Base-by-base conservation (phyloP, 345 rosid species). In the Eucalyptus cloeziana region DNA sequence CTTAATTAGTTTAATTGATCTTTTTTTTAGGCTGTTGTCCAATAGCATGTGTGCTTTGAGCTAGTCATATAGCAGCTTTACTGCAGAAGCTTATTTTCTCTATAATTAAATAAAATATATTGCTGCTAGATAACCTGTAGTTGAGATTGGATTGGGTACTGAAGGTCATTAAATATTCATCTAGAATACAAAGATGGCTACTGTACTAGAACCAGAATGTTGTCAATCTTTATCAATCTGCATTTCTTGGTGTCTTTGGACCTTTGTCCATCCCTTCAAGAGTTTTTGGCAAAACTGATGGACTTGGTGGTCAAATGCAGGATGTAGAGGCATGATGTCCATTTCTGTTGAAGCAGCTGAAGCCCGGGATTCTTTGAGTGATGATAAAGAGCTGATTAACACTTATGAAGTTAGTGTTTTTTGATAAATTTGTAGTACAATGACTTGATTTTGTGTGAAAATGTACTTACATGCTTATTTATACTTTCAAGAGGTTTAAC, bases 261-360 rank as follows among this genome's bases (percentile, higher is more conserved):
- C 80, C 8, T 86, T 86, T 87, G 80, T 37, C 83, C 47, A 37
- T 88, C 33, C 37, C 88, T 76, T 88, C 87, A 49, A 86, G 86
- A 54, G 54, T 62, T 86, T 86, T 47, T 54, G 80, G 83, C 85
- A 45, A n/a, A 22, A 86, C 25, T 86, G 50, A 51, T 50, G 90
- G 54, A 88, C 69, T 51, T 88, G 83, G 87, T 90, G 25, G 85
- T 76, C 88, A 76, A 86, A 88, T 91, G 85, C 92, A 98, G 99
- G 99, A 97, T 95, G 96, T 97, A 88, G 99, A 96, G 91, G 99
- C 90, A 98, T 98, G 99, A 95, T 98, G 99, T 98, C 99, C 44
- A 98, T 98, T 88, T 98, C 99, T 52, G 98, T 94, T 89, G 99
- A 97, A 94, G 99, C 99, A 93, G 92, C 99, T 88, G 99, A 93